These are phyloP conservation scores for Carallia pectinifolia DNA, from an alignment of 345 rosid genomes.

Conservation along the genomic window DNA sequence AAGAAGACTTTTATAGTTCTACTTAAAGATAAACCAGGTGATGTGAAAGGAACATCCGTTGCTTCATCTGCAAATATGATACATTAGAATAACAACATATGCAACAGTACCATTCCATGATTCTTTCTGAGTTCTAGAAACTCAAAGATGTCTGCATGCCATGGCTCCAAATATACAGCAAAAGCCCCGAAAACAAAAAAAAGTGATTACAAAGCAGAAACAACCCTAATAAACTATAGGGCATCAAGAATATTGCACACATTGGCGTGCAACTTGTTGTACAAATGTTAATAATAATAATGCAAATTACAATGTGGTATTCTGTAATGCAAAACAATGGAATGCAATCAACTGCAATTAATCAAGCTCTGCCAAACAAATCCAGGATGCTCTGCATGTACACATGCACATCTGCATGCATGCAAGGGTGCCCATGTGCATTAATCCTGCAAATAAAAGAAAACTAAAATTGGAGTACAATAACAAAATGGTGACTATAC, in stretches of 20 bases:
- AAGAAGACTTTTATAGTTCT: too few species aligned
- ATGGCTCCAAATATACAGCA: conserved; percentile 82
- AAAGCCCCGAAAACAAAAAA: conserved; percentile 51
- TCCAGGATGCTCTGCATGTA: too few species aligned
- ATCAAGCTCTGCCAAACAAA: too few species aligned
- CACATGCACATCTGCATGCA: not conserved
- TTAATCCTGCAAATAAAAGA: not conserved
- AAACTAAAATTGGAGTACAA: not conserved
- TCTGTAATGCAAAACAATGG: not conserved
- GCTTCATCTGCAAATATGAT: not conserved
- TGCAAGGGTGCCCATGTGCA: not conserved
- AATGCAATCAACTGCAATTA: not conserved
- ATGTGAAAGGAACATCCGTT: not conserved
- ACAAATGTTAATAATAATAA: not conserved
- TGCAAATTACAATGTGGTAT: not conserved
- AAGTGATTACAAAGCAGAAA: not conserved
- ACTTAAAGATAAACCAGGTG: not conserved
- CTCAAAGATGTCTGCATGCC: conserved; percentile 71
- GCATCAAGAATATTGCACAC: not conserved
- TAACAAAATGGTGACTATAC: conserved; percentile 25
- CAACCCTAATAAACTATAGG: not conserved
- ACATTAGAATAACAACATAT: not conserved
- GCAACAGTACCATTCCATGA: conserved; percentile 62
- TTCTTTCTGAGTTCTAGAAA: conserved; percentile 72
- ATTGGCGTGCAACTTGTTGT: too few species aligned